Evolutionary conservation across 345 rosid species (phyloP).

Genomic region (Brassica napus): DNA sequence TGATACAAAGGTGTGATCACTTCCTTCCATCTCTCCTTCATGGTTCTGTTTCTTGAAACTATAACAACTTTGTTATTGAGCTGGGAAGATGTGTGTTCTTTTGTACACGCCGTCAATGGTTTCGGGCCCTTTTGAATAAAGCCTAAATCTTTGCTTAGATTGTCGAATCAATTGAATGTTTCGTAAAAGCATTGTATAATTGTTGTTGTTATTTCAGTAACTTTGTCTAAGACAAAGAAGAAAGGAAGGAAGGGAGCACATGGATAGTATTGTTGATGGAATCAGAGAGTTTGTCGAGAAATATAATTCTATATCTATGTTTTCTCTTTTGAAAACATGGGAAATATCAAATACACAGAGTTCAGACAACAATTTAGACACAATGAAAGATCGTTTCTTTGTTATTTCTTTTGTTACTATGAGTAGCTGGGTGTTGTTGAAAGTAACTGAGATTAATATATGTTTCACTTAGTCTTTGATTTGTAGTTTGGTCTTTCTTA

Average conservation of each 20-base stretch:
- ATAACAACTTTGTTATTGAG: too few relatives aligned
- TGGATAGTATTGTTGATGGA: slow-evolving; percentile 20
- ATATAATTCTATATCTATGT: slow-evolving; percentile 45
- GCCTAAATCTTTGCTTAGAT: too few relatives aligned
- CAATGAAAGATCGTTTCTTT: slow-evolving; percentile 38
- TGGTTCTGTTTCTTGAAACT: too few relatives aligned
- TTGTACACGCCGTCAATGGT: neutral
- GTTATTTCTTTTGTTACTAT: too few relatives aligned
- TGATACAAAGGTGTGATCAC: too few relatives aligned
- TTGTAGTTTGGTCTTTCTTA: neutral
- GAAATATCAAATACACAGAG: slow-evolving; percentile 88
- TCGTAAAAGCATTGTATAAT: too few relatives aligned
- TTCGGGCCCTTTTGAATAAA: slow-evolving; percentile 14
- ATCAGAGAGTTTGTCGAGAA: too few relatives aligned
- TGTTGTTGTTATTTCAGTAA: slow-evolving; percentile 47
- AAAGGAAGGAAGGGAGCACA: slow-evolving; percentile 77
- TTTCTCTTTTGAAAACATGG: slow-evolving; percentile 64
- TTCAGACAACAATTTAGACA: slow-evolving; percentile 26
- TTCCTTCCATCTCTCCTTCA: too few relatives aligned
- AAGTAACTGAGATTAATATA: neutral
- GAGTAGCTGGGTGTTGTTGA: too few relatives aligned
- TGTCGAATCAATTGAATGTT: neutral
- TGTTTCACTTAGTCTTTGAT: too few relatives aligned
- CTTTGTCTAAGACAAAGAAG: slow-evolving; percentile 91
- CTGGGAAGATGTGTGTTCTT: too few relatives aligned